Percentiles rank a stretch among this genome's conserved stretches.
phyloP scores from a whole-genome alignment of 306 rosid species.

The Arachis hypogaea region DNA sequence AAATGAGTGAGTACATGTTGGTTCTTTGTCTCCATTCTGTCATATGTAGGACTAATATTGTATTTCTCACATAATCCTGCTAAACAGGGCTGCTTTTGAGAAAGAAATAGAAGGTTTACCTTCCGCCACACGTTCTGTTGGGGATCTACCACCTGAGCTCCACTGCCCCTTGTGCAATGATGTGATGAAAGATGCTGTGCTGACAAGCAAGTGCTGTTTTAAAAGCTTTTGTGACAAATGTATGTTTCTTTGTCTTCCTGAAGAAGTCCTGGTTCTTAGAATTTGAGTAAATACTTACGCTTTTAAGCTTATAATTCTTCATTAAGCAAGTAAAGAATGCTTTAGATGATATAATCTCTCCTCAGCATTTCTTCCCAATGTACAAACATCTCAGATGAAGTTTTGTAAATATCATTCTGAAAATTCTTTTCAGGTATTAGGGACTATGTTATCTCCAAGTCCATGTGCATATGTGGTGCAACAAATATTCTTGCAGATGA shows the following conservation, averaged over 20 bases:
- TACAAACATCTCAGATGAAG: conserved; percentile 7
- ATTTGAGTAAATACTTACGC: conserved; percentile 4
- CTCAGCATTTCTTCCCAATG: conserved; percentile 16
- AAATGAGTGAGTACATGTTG: conserved; percentile 69
- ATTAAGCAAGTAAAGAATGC: background rate
- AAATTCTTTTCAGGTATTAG: conserved; percentile 72
- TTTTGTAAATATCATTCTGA: conserved; percentile 8
- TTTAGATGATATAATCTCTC: conserved; percentile 6
- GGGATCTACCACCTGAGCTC: conserved; percentile 96
- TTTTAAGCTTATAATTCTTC: background rate
- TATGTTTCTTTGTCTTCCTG: conserved; percentile 43
- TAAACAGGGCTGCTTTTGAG: conserved; percentile 94
- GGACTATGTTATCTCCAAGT: conserved; percentile 75
- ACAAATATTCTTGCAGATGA: conserved; percentile 92
- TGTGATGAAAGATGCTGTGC: conserved; percentile 98
- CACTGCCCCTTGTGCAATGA: conserved; percentile 93
- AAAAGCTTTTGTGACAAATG: conserved; percentile 96
- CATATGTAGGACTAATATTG: conserved; percentile 24
- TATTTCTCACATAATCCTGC: conserved; percentile 23
- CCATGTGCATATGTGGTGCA: conserved; percentile 83
- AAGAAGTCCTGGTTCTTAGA: conserved; percentile 11
- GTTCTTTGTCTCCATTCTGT: conserved; percentile 26
- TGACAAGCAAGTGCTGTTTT: conserved; percentile 98
- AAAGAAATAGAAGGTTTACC: conserved; percentile 96
- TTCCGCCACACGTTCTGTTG: conserved; percentile 88